These are phyloP conservation scores for Gymnopilus junonius DNA, from an alignment of 768 basidiomycete species.

Conservation along the genomic window DNA sequence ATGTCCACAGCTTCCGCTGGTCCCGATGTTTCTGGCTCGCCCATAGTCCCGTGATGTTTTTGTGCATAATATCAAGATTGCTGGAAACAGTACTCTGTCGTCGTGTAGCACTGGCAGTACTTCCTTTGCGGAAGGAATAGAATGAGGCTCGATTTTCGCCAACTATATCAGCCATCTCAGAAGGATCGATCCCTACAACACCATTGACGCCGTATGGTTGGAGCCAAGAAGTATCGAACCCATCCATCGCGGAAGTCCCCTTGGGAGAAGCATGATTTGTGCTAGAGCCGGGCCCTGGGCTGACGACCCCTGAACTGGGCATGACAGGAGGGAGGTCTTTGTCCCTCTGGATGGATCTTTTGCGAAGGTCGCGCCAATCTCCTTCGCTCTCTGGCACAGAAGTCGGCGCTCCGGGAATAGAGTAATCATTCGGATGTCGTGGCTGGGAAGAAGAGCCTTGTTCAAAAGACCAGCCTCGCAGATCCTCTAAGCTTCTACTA, in stretches of 20 bases:
- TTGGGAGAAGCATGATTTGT: slow-evolving; percentile 5
- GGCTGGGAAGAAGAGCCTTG: slow-evolving; percentile 9
- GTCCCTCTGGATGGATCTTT: slow-evolving; percentile 38
- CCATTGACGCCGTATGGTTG: slow-evolving; percentile 25
- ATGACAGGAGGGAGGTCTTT: slow-evolving; percentile 23
- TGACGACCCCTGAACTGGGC: slow-evolving; percentile 1
- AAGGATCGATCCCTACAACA: slow-evolving; percentile 27
- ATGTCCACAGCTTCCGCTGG: slow-evolving; percentile 58
- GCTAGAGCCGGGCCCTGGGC: background rate
- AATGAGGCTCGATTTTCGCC: slow-evolving; percentile 20
- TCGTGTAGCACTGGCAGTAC: slow-evolving; percentile 29
- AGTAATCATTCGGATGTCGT: slow-evolving; percentile 15
- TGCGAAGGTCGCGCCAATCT: slow-evolving; percentile 61
- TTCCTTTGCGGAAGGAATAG: slow-evolving; percentile 25
- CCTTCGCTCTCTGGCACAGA: slow-evolving; percentile 57
- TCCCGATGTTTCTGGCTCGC: slow-evolving; percentile 50
- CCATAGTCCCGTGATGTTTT: slow-evolving; percentile 39
- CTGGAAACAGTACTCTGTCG: slow-evolving; percentile 50
- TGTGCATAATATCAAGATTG: slow-evolving; percentile 47
- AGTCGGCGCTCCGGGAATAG: slow-evolving; percentile 32
- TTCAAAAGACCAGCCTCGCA: slow-evolving; percentile 23
- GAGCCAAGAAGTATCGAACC: slow-evolving; percentile 46
- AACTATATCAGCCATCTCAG: slow-evolving; percentile 33
- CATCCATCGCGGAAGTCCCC: slow-evolving; percentile 31
- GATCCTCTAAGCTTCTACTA: slow-evolving; percentile 64